phyloP scores from a whole-genome alignment of 306 rosid genomes.

The Dryas alaskensis region DNA sequence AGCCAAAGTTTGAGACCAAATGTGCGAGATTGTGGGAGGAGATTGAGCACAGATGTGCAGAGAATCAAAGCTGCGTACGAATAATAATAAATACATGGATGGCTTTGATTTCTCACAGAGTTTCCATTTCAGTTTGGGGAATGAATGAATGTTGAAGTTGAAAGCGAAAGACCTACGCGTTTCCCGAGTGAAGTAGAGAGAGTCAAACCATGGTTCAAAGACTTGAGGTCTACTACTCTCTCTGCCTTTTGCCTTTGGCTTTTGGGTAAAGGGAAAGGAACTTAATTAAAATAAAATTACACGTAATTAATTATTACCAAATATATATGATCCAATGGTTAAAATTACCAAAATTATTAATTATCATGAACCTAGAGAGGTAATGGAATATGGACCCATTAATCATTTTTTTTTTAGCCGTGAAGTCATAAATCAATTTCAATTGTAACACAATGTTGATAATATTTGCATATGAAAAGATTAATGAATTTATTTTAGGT shows the following conservation, averaged over 20 bases:
- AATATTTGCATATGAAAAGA: no score
- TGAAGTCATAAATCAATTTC: no score
- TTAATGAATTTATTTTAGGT: no score
- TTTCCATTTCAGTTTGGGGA: background rate
- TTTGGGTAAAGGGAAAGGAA: no score
- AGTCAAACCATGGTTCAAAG: background rate
- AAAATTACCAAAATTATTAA: no score
- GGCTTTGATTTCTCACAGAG: background rate
- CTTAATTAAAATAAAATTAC: no score
- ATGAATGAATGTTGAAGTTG: background rate
- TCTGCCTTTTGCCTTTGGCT: background rate
- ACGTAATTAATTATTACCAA: no score
- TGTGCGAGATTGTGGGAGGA: slow-evolving; percentile 57
- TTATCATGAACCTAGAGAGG: no score
- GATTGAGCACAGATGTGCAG: slow-evolving; percentile 32
- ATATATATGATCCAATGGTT: no score
- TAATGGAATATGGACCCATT: no score
- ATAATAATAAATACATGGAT: background rate
- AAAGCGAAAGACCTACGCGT: background rate
- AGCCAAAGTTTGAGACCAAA: slow-evolving; percentile 10
- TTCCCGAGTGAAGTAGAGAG: background rate
- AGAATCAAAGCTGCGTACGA: background rate
- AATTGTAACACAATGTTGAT: no score
- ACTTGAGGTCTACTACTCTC: background rate
- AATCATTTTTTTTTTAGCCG: no score